phyloP scores from a whole-genome alignment of 2,329 filamentous ascomycete species.

The Colletotrichum australisinense region DNA sequence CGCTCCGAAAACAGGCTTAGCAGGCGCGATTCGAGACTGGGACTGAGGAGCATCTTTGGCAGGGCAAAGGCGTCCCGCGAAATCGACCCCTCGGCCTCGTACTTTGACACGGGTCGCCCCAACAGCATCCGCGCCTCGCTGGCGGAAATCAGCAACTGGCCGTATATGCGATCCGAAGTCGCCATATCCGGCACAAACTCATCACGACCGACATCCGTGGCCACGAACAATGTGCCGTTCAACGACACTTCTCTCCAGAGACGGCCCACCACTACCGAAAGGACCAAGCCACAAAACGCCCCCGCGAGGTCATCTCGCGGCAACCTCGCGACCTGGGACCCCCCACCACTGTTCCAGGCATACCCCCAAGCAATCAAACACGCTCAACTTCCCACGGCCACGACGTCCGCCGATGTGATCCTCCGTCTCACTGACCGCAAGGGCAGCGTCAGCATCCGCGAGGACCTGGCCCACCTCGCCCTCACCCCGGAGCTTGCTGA shows the following conservation, averaged over 20 bases:
- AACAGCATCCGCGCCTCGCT: constrained; percentile 58
- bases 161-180: constrained; percentile 42
- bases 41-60: constrained; percentile 63
- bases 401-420: constrained; percentile 75
- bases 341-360: constrained; percentile 86
- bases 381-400: constrained; percentile 75
- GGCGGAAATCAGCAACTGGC: constrained; percentile 57
- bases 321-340: constrained; percentile 65
- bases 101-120: constrained; percentile 46
- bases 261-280: constrained; percentile 25
- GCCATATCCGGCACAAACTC: constrained; percentile 8
- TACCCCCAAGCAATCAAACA: constrained; percentile 87
- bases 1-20: constrained; percentile 52
- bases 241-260: constrained; percentile 21
- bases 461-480: constrained; percentile 44
- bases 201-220: constrained; percentile 16
- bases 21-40: constrained; percentile 64
- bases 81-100: constrained; percentile 43
- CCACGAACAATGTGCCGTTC: constrained; percentile 23
- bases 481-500: constrained; percentile 40
- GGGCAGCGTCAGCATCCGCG: constrained; percentile 50
- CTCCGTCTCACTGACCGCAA: constrained; percentile 69
- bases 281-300: constrained; percentile 14
- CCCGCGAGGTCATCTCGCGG: constrained; percentile 40
- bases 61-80: constrained; percentile 54